Conservation (phyloP, 2,329 filamentous ascomycete species). For the Cordyceps javanica region DNA sequence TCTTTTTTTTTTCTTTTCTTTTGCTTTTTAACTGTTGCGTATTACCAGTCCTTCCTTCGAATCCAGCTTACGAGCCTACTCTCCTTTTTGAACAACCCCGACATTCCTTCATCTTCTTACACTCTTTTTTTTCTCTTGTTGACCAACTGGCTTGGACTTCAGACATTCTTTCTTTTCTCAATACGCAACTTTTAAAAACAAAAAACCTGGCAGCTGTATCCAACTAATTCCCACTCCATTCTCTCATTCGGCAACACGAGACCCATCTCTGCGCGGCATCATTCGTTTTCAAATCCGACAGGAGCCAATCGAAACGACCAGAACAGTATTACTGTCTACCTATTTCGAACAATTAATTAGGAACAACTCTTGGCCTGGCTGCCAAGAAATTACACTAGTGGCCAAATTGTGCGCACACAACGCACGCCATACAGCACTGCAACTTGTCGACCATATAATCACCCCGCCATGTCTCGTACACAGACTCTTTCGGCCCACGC, state of each 20-base stretch:
- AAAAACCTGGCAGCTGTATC: not conserved
- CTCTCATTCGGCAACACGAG: constrained; percentile 2
- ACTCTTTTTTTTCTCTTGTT: constrained; percentile 17
- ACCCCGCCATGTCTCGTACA: constrained; percentile 47
- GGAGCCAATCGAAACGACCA: not conserved
- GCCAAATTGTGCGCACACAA: not conserved
- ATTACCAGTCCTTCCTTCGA: constrained; percentile 21
- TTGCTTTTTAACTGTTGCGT: constrained; percentile 2
- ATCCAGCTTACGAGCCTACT: constrained; percentile 10
- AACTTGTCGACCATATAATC: constrained; percentile 23
- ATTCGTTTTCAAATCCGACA: not conserved
- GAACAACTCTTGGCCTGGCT: constrained; percentile 7
- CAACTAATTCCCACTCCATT: not conserved
- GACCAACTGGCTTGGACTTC: constrained; percentile 52
- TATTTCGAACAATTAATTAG: not conserved
- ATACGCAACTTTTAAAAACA: constrained; percentile 7
- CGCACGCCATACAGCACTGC: constrained; percentile 13
- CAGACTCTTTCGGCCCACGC: constrained; percentile 38
- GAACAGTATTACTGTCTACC: not conserved
- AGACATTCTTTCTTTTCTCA: constrained; percentile 47
- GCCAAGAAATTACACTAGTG: not conserved
- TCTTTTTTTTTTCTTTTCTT: not conserved
- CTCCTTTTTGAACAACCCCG: constrained; percentile 26
- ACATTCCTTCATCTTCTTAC: constrained; percentile 36
- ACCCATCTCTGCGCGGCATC: not conserved